These are phyloP conservation scores for Leccinum variicolor DNA, from an alignment of 768 basidiomycete genomes.

Conservation along the genomic window DNA sequence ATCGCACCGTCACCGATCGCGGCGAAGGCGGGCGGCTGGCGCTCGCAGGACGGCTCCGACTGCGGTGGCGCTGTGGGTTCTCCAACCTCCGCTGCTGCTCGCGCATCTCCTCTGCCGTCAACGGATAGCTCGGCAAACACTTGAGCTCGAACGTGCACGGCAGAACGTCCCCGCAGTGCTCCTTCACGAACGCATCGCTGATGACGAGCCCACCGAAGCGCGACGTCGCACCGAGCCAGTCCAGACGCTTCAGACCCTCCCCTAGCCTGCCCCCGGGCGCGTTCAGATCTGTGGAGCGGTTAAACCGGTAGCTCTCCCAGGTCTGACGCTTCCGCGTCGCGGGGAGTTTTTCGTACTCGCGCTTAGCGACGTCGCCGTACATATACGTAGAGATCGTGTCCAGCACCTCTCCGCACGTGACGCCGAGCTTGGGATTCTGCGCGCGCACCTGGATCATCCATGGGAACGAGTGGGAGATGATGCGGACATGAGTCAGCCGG, in stretches of 20 bases:
- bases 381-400: slow-evolving; percentile 52
- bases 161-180: slow-evolving; percentile 43
- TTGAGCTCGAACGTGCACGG: slow-evolving; percentile 61
- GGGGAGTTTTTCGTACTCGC: slow-evolving; percentile 48
- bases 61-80: slow-evolving; percentile 16
- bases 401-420: slow-evolving; percentile 67
- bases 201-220: slow-evolving; percentile 60
- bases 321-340: slow-evolving; percentile 39
- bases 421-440: slow-evolving; percentile 42
- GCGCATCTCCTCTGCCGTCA: slow-evolving; percentile 48
- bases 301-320: slow-evolving; percentile 54
- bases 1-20: slow-evolving; percentile 9
- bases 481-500: slow-evolving; percentile 47
- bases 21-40: slow-evolving; percentile 21
- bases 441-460: slow-evolving; percentile 54
- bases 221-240: slow-evolving; percentile 58
- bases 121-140: slow-evolving; percentile 44
- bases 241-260: slow-evolving; percentile 59
- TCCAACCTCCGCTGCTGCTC: slow-evolving; percentile 42
- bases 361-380: slow-evolving; percentile 45
- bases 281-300: slow-evolving; percentile 58
- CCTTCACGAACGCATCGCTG: slow-evolving; percentile 43
- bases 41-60: slow-evolving; percentile 16
- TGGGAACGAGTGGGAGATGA: slow-evolving; percentile 53
- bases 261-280: slow-evolving; percentile 71